phyloP scores from a whole-genome alignment of 148 eudicot genomes.

The Oxyria digyna region DNA sequence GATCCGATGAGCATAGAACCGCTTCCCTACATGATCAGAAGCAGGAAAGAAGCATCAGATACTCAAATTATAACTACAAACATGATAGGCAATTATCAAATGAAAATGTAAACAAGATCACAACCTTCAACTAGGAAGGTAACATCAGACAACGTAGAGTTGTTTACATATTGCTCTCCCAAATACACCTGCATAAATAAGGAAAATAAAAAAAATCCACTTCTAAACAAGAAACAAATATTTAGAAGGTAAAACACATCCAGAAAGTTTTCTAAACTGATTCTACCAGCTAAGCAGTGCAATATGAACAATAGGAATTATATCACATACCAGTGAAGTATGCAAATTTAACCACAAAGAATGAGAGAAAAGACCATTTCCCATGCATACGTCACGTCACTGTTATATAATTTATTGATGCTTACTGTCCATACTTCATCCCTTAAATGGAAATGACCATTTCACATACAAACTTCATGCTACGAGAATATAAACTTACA shows the following conservation, averaged over 20 bases:
- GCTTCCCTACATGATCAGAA: conserved; percentile 31
- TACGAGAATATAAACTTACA: neutral
- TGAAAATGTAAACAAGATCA: conserved; percentile 15
- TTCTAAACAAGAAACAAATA: neutral
- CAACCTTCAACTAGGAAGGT: conserved; percentile 81
- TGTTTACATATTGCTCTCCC: conserved; percentile 86
- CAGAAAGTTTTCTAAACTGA: neutral
- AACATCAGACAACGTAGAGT: conserved; percentile 64
- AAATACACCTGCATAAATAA: conserved; percentile 63
- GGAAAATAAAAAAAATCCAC: neutral
- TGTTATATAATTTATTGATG: too few species aligned
- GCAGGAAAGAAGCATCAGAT: conserved; percentile 15
- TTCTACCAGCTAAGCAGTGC: neutral
- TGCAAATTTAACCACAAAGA: neutral
- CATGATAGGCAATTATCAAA: conserved; percentile 6
- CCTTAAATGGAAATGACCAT: neutral
- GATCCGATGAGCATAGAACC: conserved; percentile 90
- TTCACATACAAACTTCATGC: neutral
- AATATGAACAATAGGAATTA: neutral
- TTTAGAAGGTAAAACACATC: neutral
- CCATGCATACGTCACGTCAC: neutral
- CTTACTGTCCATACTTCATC: too few species aligned
- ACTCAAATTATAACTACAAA: neutral
- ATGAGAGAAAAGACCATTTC: neutral
- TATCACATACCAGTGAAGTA: neutral